phyloP scores from a whole-genome alignment of 257 asterid genomes.

The Nicotiana knightiana region DNA sequence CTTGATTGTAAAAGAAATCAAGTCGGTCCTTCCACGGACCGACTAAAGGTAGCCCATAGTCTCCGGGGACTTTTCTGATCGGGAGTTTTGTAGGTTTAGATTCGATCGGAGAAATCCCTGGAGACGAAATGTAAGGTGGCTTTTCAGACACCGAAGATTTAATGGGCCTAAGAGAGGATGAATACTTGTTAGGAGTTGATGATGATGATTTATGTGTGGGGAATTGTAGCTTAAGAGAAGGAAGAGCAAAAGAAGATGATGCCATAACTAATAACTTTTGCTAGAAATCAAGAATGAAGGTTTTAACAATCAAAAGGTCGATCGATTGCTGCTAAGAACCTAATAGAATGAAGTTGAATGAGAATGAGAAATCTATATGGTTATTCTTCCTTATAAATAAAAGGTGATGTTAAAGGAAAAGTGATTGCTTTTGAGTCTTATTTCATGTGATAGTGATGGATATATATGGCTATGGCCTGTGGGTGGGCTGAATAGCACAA shows the following conservation, averaged over 20 bases:
- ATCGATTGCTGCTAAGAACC: neutral
- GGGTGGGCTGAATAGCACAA: neutral
- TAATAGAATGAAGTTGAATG: neutral
- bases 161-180: slow-evolving; percentile 12
- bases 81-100: slow-evolving; percentile 30
- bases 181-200: neutral
- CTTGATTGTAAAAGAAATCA: slow-evolving; percentile 79
- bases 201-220: slow-evolving; percentile 10
- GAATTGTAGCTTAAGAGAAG: slow-evolving; percentile 26
- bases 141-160: slow-evolving; percentile 36
- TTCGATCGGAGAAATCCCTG: neutral
- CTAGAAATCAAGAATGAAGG: neutral
- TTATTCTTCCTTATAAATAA: neutral
- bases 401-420: neutral
- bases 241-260: slow-evolving; percentile 25
- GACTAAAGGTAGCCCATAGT: slow-evolving; percentile 54
- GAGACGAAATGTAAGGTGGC: slow-evolving; percentile 18
- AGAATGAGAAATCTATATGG: neutral
- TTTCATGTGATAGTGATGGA: neutral
- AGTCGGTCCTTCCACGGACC: slow-evolving; percentile 78
- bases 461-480: neutral
- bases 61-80: slow-evolving; percentile 57
- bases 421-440: neutral
- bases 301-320: neutral
- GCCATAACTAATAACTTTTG: slow-evolving; percentile 20